Evolutionary conservation across 768 basidiomycete genomes (phyloP), one percentile per base, ranked within the genome.

Genomic region (Auricularia cornea): DNA sequence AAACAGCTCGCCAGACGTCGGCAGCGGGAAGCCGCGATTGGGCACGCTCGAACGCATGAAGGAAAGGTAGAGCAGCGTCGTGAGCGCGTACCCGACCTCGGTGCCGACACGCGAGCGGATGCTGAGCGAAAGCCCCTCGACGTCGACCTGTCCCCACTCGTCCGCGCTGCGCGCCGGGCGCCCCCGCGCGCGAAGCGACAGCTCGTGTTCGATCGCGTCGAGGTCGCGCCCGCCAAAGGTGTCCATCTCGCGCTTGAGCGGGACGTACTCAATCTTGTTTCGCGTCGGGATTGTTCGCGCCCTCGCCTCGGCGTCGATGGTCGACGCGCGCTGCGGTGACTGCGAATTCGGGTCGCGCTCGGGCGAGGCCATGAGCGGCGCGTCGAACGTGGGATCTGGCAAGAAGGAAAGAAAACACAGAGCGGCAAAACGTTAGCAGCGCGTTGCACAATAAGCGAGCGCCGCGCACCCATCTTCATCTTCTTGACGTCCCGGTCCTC

Each of bases 101-200:
- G 84, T 80, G 10, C 87, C 81, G 48, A 98, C 76, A 38, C 95
- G 81, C 38, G 91, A 96, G 33, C 94, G 89, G 44, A 99, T 77
- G 32, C 91, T 90, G 88, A 99, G 87, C n/a, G 87, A 87, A 59
- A 99, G 80, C n/a, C 86, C 86, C 70, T 97, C 94, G 63, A 98
- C 86, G 69, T 98, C 95, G 59, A 96, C 84, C 8, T 80, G 81
- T 26, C 92, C 94, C 86, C 94, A 92, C 61, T 95, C 92, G 70
- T 87, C 86, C 66, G 92, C 81, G 60, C 88, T 84, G 63, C 89
- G 82, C 69, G 89, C 72, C 5, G 83, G 80, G 52, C 89, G 83
- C 6, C 68, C 67, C 60, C 81, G 77, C 56, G 82, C 78, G n/a
- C 74, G 44, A 33, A 78, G 72, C 20, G 80, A 70, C 62, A 83